Evolutionary conservation across 2,329 filamentous ascomycete genomes (phyloP), one percentile per base, ranked within the genome.

Genomic region (Hypoxylon sp.): DNA sequence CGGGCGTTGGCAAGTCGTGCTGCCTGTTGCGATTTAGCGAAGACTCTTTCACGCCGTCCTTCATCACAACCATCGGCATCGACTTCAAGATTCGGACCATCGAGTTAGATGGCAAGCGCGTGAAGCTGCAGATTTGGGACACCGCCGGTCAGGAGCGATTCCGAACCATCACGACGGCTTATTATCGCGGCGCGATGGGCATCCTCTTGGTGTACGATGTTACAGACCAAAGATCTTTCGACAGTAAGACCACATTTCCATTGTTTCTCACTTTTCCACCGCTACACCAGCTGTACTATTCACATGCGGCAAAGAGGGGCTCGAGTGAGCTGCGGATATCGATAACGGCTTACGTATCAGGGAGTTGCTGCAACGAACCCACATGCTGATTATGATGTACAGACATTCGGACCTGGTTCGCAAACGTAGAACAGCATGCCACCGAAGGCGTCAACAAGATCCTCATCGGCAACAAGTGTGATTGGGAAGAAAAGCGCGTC

Each of bases 1-100:
- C 94, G 53, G 94, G 94, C 78, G 94, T 98, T 69, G 94, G 94
- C 81, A 98, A 98, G 84, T 98, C 94, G 74, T 98, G 94, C 90
- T 97, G 94, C 83, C 88, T 98, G 80, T 86, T 98, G 79, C 93
- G 94, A 76, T 98, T 98, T 86, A 97, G 93, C 82, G 94, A 98
- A 84, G 94, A 98, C 86, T 97, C 93, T 50, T 98, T 97, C 85
- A 98, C 94, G 58, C 94, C 94, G 46, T 97, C 93, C 75, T 98
- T 97, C 87, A 98, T 98, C 86, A 97, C 94, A 70, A 99, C 96
- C 70, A 99, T 99, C 82, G 96, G 96, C 75, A 98, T 99, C 85
- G 96, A 99, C 84, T 99, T 99, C 87, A 99, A 99, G 88, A 99
- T 99, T 80, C 90, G 96, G 74, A 99, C 96, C 72, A 99, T 99